phyloP scores from a whole-genome alignment of 2,329 filamentous ascomycete species.

The Fusarium sp. region DNA sequence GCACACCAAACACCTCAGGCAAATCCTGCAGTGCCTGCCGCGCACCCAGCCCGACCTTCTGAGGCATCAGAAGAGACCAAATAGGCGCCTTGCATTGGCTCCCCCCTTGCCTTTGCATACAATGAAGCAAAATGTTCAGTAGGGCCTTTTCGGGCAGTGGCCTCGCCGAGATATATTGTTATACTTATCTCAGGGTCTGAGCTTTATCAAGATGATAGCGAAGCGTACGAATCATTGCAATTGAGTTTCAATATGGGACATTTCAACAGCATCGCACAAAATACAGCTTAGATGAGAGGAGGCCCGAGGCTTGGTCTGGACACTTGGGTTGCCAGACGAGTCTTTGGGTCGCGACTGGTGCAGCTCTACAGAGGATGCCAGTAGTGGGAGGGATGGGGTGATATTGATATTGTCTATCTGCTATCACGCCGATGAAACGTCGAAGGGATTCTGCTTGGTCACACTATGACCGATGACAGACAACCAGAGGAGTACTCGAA shows the following conservation, averaged over 20 bases:
- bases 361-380: conserved; percentile 23
- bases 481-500: neutral
- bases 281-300: conserved; percentile 38
- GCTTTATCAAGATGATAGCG: conserved; percentile 30
- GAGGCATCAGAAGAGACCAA: conserved; percentile 60
- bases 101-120: conserved; percentile 12
- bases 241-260: conserved; percentile 38
- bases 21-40: conserved; percentile 50
- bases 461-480: conserved; percentile 5
- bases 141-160: conserved; percentile 37
- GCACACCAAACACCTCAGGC: conserved; percentile 55
- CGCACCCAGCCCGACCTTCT: conserved; percentile 47
- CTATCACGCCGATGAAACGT: conserved; percentile 19
- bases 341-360: conserved; percentile 33
- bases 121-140: conserved; percentile 38
- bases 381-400: conserved; percentile 11
- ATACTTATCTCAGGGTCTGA: conserved; percentile 41
- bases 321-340: conserved; percentile 36
- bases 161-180: conserved; percentile 39
- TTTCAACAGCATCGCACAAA: conserved; percentile 37
- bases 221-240: conserved; percentile 39
- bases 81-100: conserved; percentile 43
- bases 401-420: conserved; percentile 19
- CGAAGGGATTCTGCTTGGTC: conserved; percentile 8
- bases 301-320: conserved; percentile 24